These are phyloP conservation scores for Pilasporangium apinafurcum DNA, from an alignment of 352 stramenopile genomes.

Conservation along the genomic window DNA sequence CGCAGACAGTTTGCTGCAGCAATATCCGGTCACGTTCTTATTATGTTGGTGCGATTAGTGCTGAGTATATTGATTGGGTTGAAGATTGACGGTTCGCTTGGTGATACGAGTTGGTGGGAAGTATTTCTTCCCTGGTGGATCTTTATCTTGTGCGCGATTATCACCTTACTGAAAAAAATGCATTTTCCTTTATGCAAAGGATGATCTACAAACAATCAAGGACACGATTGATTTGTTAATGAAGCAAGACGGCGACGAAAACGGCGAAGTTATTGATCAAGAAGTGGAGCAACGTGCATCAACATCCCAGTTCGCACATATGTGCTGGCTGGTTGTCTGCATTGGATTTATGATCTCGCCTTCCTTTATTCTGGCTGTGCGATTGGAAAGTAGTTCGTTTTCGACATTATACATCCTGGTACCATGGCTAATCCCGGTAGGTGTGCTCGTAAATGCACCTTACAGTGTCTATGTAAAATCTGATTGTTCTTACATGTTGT, in stretches of 20 bases:
- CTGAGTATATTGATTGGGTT: constrained; percentile 59
- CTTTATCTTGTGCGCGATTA: constrained; percentile 54
- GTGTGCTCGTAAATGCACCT: too few species aligned
- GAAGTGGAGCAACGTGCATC: constrained; percentile 33
- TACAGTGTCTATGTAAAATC: too few species aligned
- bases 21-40: constrained; percentile 32
- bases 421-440: constrained; percentile 76
- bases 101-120: constrained; percentile 66
- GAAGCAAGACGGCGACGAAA: constrained; percentile 23
- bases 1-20: constrained; percentile 27
- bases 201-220: constrained; percentile 46
- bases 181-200: too few species aligned
- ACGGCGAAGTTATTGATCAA: constrained; percentile 49
- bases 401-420: constrained; percentile 78
- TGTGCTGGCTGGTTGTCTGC: constrained; percentile 46
- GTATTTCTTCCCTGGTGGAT: constrained; percentile 78
- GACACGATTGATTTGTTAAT: constrained; percentile 43
- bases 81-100: constrained; percentile 56
- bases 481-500: too few species aligned
- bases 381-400: constrained; percentile 61
- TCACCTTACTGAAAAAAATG: too few species aligned
- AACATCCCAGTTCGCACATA: constrained; percentile 51
- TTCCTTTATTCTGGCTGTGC: constrained; percentile 73
- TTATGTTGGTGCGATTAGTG: constrained; percentile 43
- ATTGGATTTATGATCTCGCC: constrained; percentile 57